A percentile compares a stretch with the other conserved stretches of the same genome.
Evolutionary conservation across 208 protist species (phyloP).

Genomic region (Crithidia bombi): DNA sequence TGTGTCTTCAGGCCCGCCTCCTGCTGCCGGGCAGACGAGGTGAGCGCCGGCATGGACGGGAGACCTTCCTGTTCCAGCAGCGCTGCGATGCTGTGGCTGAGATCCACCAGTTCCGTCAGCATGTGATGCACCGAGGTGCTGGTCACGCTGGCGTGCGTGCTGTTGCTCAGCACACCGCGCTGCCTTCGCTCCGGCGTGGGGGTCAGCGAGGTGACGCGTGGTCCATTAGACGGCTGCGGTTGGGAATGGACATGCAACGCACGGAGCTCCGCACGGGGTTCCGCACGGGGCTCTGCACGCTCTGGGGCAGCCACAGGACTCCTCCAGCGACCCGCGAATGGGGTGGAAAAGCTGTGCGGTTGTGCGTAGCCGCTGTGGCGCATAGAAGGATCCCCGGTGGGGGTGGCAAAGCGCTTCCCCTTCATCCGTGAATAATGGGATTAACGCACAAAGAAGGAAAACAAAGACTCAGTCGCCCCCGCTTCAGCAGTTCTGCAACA

Average conservation of each 20-base stretch:
- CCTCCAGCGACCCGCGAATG: constrained; percentile 6
- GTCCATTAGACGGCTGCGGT: background rate
- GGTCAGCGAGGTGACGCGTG: background rate
- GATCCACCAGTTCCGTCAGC: constrained; percentile 65
- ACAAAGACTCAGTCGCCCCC: background rate
- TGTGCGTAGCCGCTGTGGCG: constrained; percentile 14
- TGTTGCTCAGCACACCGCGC: background rate
- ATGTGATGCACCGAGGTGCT: constrained; percentile 51
- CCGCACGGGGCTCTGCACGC: no score
- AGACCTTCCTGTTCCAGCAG: constrained; percentile 49
- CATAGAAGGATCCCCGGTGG: constrained; percentile 15
- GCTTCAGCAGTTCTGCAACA: no score
- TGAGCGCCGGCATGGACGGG: constrained; percentile 5
- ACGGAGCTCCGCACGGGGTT: background rate
- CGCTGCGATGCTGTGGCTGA: constrained; percentile 67
- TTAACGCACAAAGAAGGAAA: background rate
- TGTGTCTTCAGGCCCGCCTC: constrained; percentile 68
- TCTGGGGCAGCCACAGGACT: background rate
- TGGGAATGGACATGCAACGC: constrained; percentile 2
- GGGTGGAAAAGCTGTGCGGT: constrained; percentile 17
- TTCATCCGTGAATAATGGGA: constrained; percentile 10
- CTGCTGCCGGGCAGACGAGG: constrained; percentile 28
- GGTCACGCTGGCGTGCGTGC: constrained; percentile 8
- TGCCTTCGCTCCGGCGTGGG: constrained; percentile 16
- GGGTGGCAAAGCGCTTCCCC: constrained; percentile 35